Evolutionary conservation across 1,284 basidiomycete genomes (phyloP), one percentile per base, ranked within the genome.

Genomic region (Fistulinella cinereoalba): DNA sequence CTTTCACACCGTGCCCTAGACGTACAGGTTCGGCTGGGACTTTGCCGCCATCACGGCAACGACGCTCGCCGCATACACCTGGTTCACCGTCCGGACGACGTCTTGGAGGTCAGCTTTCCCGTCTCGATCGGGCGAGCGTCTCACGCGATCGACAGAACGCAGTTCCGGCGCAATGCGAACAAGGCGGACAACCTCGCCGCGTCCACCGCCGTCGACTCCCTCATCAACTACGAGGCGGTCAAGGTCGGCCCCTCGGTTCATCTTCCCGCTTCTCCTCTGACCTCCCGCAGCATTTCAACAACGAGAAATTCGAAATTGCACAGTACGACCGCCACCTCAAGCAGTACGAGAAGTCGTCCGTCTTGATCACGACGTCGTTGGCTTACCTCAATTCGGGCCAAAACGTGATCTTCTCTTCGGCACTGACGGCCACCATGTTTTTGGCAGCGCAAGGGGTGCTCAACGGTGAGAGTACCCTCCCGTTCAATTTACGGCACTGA

Each of bases 191-290:
- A 99, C 69, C 89, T 89, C 62, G 95, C 93, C 11, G 97, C 97
- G 0, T 92, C 92, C 0, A 82, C 89, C 1, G 92, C 92, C 2
- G 92, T 98, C 10, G 97, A 99, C 65, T 92, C 93, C 0, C 71
- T 99, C 44, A 94, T 99, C 67, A 99, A 99, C 65, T 99, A 92
- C 61, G 96, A 99, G 67, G 96, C 96, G 12, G 96, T 99, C 58
- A 99, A 99, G 79, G 93, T 92, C 47, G 55, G 45, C 8, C 4
- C 44, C 6, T 27, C 9, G 9, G 1, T 31, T 39, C 36, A 4
- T 13, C 43, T 28, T 7, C 2, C 24, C 21, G 11, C n/a, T 22
- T 18, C 21, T 6, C 16, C 8, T 21, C 43, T 6, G 16, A 28
- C 3, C 8, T 44, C 54, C 40, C 53, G 18, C 66, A 95, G 91